Evolutionary conservation across 2,329 filamentous ascomycete species (phyloP), one percentile per base, ranked within the genome.

Genomic region (Teratosphaeriaceae sp.): DNA sequence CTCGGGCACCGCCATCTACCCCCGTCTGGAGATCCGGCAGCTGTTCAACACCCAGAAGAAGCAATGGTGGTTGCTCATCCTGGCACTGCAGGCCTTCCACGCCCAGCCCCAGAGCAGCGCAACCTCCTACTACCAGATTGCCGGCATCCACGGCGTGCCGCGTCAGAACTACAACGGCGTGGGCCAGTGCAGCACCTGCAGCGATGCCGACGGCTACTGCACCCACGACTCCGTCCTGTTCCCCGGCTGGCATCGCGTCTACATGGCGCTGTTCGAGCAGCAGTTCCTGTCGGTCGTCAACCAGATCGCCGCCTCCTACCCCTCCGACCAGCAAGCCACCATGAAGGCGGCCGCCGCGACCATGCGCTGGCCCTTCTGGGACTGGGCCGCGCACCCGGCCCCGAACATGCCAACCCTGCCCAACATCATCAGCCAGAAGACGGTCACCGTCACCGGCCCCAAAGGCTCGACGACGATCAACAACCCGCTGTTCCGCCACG

Each of bases 221-320:
- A 54, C 57, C n/a, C 60, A 63, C 54, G 49, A 56, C 30, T 60
- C 57, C 3, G 43, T 59, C n/a, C 55, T 59, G 18, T 63, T 63
- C 51, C 59, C 60, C 16, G 40, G 51, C 2, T 63, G 58, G 58
- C 60, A 63, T 45, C 58, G 60, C 31, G 43, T 51, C 35, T 62
- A 59, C 46, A 52, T 58, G 44, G 59, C 58, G 16, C 51, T 61
- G 8, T 62, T 57, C 44, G 60, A 63, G 50, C 60, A 62, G 47
- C 43, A 56, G 31, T 57, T 63, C 44, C 40, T 61, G 40, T 47
- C 48, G 19, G 36, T 57, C 16, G 60, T 55, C 30, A 46, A 53
- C 29, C 44, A 56, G 3, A 46, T 62, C 21, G 58, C 57, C 31
- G 49, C 50, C 35, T 43, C 44, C 2, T 61, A 52, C 45, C 43